These are phyloP conservation scores for Rickenella mellea DNA, from an alignment of 768 basidiomycete species.

Conservation along the genomic window DNA sequence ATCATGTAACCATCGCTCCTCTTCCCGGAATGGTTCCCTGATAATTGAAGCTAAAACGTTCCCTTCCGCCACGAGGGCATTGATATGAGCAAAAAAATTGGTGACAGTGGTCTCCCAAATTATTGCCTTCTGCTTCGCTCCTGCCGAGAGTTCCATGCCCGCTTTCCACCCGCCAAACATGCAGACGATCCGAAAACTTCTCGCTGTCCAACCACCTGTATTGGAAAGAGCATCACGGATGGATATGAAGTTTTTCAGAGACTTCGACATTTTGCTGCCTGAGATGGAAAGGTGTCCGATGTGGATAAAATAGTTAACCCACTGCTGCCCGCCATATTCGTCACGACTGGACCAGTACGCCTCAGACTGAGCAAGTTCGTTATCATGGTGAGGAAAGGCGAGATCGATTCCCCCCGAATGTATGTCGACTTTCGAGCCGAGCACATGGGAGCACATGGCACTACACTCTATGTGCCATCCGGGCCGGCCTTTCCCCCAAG, in stretches of 20 bases:
- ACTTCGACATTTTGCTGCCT: constrained; percentile 43
- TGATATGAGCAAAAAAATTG: no score
- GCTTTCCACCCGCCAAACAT: not conserved
- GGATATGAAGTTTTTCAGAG: constrained; percentile 44
- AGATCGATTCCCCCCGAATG: constrained; percentile 43
- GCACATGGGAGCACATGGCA: constrained; percentile 38
- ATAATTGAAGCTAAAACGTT: no score
- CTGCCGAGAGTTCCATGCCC: not conserved
- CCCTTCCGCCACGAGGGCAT: no score
- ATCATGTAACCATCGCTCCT: no score
- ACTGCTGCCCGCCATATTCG: no score
- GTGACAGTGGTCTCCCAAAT: no score
- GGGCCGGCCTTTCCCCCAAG: constrained; percentile 40
- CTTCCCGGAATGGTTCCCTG: no score
- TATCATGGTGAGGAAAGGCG: constrained; percentile 45
- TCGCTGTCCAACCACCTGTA: not conserved
- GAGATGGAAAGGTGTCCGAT: constrained; percentile 45
- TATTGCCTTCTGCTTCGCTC: no score
- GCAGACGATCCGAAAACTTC: not conserved
- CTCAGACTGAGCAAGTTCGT: constrained; percentile 43
- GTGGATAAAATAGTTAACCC: constrained; percentile 48
- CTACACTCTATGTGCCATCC: constrained; percentile 50
- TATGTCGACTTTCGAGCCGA: constrained; percentile 39
- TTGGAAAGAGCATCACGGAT: constrained; percentile 14
- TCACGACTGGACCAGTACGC: no score